A percentile compares a stretch with the other conserved stretches of the same genome.
Evolutionary conservation across 1,284 basidiomycete genomes (phyloP).

Genomic region (Puccinia novopanici): DNA sequence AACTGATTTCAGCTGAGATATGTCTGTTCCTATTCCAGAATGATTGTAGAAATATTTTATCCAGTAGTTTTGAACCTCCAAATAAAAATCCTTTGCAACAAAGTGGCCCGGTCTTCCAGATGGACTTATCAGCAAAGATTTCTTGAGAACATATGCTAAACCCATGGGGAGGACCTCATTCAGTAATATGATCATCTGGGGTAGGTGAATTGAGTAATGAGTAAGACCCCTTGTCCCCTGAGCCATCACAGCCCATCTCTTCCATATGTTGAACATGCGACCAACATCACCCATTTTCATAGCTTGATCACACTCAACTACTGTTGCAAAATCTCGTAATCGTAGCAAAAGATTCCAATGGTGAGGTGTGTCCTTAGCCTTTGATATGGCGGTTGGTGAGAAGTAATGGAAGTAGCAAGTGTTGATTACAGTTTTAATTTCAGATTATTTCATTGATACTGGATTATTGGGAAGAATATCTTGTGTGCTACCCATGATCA

Average conservation of each 20-base stretch:
- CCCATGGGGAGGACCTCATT: not conserved
- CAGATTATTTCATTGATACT: too few species aligned
- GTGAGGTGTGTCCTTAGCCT: not conserved
- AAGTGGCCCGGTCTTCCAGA: not conserved
- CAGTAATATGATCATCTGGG: not conserved
- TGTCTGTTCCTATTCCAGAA: not conserved
- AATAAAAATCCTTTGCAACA: not conserved
- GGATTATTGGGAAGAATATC: not conserved
- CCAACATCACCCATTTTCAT: slow-evolving; percentile 33
- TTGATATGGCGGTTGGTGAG: not conserved
- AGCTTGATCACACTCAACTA: not conserved
- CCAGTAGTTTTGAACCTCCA: slow-evolving; percentile 10
- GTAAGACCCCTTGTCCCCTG: slow-evolving; percentile 5
- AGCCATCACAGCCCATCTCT: not conserved
- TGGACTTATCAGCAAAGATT: not conserved
- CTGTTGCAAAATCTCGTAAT: not conserved
- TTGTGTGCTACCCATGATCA: not conserved
- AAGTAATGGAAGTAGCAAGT: not conserved
- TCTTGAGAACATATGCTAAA: not conserved
- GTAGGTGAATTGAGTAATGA: slow-evolving; percentile 11
- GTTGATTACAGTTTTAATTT: not conserved
- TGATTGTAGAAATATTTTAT: slow-evolving; percentile 31
- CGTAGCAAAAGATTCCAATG: not conserved
- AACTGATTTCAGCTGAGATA: not conserved
- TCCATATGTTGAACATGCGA: not conserved